Evolutionary conservation across 345 rosid species (phyloP), one percentile per base, ranked within the genome.

Genomic region (Cardamine chenopodiifolia): DNA sequence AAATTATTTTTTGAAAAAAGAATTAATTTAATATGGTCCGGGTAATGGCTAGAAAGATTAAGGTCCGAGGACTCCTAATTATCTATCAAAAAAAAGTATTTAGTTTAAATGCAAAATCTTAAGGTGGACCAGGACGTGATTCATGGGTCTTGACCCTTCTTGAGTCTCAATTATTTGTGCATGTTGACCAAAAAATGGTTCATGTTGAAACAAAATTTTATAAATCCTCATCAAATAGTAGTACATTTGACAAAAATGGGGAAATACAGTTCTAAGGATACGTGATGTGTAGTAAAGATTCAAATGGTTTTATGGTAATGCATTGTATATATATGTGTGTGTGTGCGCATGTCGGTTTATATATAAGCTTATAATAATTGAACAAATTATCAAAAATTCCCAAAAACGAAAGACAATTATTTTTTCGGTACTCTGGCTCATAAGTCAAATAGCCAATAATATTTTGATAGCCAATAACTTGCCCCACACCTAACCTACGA

Each of bases 121-220:
- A 28, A 61, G 40, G 70, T 61, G 79, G 74, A 45, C 69, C 69
- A 52, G 19, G 37, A 44, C 25, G 52, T 67, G 68, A 52, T 40
- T 62, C 22, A 53, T 62, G 0, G 56, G 50, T 18, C 32, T 70
- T 54, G 65, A 70, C 71, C 35, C 58, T 62, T 76, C 59, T 35
- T 15, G 19, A 44, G 37, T 49, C 76, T 77, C 68, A 58, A 64
- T 71, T 77, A 71, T 71, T 77, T 77, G 62, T 71, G 80, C 72
- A 76, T 77, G 72, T 77, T 77, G 80, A 77, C 80, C 6, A 22
- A 48, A 55, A 12, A 22, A 5, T 7, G 25, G 47, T 77, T 56
- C 15, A 23, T 22, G 39, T 52, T 48, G n/a, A 59, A 23, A 52
- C 39, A 31, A 6, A 0, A 0, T 28, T 29, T 75, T 40, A 37